A percentile compares a stretch with the other conserved stretches of the same genome.
Conservation (phyloP, 305 asterid species). For the Vinca major region DNA sequence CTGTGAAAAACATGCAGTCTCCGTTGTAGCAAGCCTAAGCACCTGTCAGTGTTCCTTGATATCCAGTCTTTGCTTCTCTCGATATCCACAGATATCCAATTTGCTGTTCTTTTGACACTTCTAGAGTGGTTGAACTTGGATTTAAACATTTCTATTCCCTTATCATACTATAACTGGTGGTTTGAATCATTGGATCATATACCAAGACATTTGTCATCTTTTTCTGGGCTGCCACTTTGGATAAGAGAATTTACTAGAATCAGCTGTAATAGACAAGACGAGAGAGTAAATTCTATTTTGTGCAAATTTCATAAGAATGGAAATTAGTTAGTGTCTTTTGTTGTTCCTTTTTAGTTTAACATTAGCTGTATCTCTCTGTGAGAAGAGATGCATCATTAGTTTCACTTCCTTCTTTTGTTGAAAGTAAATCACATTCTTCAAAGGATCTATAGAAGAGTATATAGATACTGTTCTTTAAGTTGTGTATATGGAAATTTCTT, state of each 20-base stretch:
- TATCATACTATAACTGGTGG: not conserved
- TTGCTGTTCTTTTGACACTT: not conserved
- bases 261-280: not conserved
- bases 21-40: not conserved
- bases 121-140: not conserved
- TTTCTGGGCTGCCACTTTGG: not conserved
- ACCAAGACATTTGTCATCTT: not conserved
- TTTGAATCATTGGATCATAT: not conserved
- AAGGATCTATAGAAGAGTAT: not conserved
- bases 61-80: not conserved
- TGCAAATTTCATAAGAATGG: not conserved
- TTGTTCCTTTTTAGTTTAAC: not conserved
- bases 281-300: not conserved
- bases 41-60: not conserved
- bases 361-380: not conserved
- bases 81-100: not conserved
- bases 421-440: not conserved
- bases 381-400: not conserved
- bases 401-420: not conserved
- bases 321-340: not conserved
- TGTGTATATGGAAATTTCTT: slow-evolving; percentile 4
- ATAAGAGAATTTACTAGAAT: not conserved
- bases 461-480: not conserved
- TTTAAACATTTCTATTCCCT: not conserved
- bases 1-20: not conserved